A percentile compares a stretch with the other conserved stretches of the same genome.
phyloP scores from a whole-genome alignment of 768 basidiomycete species.

The Lepiota brunneoincarnata region DNA sequence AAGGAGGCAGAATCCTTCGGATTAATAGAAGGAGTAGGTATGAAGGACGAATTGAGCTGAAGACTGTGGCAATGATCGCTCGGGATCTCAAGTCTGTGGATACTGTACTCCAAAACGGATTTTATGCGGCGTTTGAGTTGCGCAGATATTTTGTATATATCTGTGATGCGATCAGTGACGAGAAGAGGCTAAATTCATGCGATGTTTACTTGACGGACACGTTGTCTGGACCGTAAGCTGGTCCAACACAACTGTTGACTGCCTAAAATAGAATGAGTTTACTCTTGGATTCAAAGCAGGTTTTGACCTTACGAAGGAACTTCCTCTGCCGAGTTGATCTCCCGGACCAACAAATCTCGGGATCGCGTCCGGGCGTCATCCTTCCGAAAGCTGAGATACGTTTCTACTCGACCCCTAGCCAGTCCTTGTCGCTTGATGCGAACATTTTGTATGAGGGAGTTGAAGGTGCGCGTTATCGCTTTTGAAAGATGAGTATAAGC shows the following conservation, averaged over 20 bases:
- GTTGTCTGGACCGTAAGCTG: neutral
- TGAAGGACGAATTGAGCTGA: conserved; percentile 28
- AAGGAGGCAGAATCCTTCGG: conserved; percentile 23
- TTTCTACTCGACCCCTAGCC: neutral
- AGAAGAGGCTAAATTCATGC: neutral
- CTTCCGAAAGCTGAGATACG: no score
- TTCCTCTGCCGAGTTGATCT: neutral
- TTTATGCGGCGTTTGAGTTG: conserved; percentile 13
- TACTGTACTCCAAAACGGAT: conserved; percentile 26
- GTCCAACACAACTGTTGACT: neutral
- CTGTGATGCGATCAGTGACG: neutral
- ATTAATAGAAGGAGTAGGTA: conserved; percentile 29
- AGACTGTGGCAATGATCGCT: conserved; percentile 33
- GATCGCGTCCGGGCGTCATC: neutral
- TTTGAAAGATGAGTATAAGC: neutral
- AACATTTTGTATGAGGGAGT: neutral
- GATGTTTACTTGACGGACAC: neutral
- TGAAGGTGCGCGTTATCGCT: neutral
- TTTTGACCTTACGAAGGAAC: neutral
- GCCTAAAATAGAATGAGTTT: neutral
- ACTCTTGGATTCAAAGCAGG: no score
- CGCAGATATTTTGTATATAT: neutral
- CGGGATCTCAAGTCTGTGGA: conserved; percentile 29
- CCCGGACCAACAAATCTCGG: neutral
- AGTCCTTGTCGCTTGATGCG: neutral